Evolutionary conservation across 176 grass and related monocot genomes (phyloP), one percentile per base, ranked within the genome.

Genomic region (Triticum timopheevii): DNA sequence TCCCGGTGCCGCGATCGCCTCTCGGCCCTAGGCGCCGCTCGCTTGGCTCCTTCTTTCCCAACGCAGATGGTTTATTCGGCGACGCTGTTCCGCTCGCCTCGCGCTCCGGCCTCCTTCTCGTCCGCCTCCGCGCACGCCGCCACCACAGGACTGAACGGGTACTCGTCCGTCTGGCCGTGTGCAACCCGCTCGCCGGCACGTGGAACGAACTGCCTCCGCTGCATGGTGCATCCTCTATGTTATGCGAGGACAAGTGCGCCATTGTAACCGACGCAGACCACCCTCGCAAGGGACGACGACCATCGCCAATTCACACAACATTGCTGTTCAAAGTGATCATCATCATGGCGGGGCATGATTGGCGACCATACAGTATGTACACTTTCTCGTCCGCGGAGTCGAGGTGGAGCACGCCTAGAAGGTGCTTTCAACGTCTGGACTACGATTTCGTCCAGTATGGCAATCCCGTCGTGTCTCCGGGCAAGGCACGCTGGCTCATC

Each of bases 21-120:
- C 42, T 45, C 10, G 42, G 42, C 42, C 42, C 42, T 13, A 13
- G 42, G 42, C 42, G 42, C 10, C 42, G 42, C 11, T 0, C 42
- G 42, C 42, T 44, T 44, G 42, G 42, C 42, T 13, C 42, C 42
- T 45, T 45, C 42, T 13, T 45, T 45, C 42, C 42, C 42, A 45
- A 44, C 61, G 11, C 61, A n/a, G 4, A 7, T 20, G 54, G 23
- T 24, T 22, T 59, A 20, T 13, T 22, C 19, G 0, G 17, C 56
- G 20, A 22, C 0, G 56, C 7, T 0, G 17, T 3, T 19, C 7
- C 56, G 0, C 56, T 59, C 3, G 19, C 19, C 10, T 59, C 56
- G 7, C 6, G 19, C 19, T 20, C 6, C 0, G 2, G 19, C 42
- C 42, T 44, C 3, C 42, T 44, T 0, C 42, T 44, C 42, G 10